Evolutionary conservation across 176 grass and related monocot genomes (phyloP).

Genomic region (Ensete ventricosum): DNA sequence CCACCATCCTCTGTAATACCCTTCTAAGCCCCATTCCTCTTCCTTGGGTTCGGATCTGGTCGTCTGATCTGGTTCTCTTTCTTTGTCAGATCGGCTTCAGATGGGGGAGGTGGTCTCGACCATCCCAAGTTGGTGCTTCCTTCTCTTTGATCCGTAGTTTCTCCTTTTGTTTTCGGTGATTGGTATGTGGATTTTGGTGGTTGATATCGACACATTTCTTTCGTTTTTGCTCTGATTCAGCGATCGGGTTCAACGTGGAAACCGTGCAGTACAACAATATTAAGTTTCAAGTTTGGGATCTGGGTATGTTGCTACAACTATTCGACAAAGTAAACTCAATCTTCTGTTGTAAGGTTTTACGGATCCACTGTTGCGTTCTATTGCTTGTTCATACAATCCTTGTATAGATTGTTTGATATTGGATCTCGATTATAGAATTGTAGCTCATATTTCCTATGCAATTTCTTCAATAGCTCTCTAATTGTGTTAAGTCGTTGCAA

Average conservation of each 20-base stretch:
- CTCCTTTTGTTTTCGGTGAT: not conserved
- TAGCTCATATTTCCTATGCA: no score
- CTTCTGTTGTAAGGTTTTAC: conserved; percentile 1
- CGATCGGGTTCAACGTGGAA: conserved; percentile 97
- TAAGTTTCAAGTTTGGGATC: conserved; percentile 98
- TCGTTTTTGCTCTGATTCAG: conserved; percentile 36
- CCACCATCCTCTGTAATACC: conserved; percentile 90
- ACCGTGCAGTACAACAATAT: conserved; percentile 98
- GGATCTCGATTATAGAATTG: no score
- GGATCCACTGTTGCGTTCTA: not conserved
- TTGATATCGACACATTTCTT: conserved; percentile 9
- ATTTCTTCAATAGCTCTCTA: no score
- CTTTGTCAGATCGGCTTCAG: conserved; percentile 71
- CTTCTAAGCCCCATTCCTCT: not conserved
- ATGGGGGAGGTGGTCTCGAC: conserved; percentile 98
- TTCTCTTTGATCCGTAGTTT: conserved; percentile 15
- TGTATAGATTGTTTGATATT: not conserved
- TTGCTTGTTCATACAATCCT: not conserved
- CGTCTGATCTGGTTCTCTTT: conserved; percentile 14
- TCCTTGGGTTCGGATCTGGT: not conserved
- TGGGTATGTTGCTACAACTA: conserved; percentile 39
- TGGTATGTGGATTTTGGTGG: conserved; percentile 9
- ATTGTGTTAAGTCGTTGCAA: no score
- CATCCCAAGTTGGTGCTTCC: conserved; percentile 67
- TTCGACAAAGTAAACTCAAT: not conserved